phyloP scores from a whole-genome alignment of 139 green algal genomes.

The Astrephomene gubernaculifera region DNA sequence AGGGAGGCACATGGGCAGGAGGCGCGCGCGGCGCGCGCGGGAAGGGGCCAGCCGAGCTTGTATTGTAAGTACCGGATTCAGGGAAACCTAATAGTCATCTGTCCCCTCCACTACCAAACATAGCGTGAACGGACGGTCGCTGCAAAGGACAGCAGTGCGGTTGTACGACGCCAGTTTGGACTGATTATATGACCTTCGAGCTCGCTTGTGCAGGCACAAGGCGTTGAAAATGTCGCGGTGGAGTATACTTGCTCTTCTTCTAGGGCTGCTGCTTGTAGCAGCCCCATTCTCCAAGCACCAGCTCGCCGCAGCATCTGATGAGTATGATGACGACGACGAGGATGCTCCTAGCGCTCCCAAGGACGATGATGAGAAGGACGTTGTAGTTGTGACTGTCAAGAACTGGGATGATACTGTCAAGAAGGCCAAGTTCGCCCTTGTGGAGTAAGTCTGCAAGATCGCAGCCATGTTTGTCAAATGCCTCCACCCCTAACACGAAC shows the following conservation, averaged over 20 bases:
- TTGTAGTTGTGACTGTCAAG: conserved; percentile 75
- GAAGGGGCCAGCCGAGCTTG: too few species aligned
- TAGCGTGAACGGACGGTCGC: too few species aligned
- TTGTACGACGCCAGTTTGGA: too few species aligned
- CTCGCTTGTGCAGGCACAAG: too few species aligned
- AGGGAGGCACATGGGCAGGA: too few species aligned
- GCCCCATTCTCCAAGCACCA: conserved; percentile 50
- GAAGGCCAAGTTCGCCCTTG: conserved; percentile 77
- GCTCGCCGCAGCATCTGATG: not conserved
- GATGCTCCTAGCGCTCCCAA: conserved; percentile 53
- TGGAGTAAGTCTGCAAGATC: conserved; percentile 50
- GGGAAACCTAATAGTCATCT: too few species aligned
- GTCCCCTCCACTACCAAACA: too few species aligned
- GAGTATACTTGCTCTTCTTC: conserved; percentile 46
- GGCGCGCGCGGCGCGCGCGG: too few species aligned
- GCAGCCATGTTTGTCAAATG: not conserved
- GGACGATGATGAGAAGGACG: conserved; percentile 72
- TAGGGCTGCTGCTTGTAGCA: conserved; percentile 58
- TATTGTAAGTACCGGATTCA: too few species aligned
- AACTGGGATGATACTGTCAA: conserved; percentile 75
- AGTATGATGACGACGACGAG: conserved; percentile 55
- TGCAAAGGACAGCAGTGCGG: too few species aligned
- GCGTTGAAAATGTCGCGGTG: conserved; percentile 53
- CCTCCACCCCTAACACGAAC: not conserved
- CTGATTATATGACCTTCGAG: too few species aligned